phyloP scores from a whole-genome alignment of 345 rosid species.

The Bruguiera parviflora region DNA sequence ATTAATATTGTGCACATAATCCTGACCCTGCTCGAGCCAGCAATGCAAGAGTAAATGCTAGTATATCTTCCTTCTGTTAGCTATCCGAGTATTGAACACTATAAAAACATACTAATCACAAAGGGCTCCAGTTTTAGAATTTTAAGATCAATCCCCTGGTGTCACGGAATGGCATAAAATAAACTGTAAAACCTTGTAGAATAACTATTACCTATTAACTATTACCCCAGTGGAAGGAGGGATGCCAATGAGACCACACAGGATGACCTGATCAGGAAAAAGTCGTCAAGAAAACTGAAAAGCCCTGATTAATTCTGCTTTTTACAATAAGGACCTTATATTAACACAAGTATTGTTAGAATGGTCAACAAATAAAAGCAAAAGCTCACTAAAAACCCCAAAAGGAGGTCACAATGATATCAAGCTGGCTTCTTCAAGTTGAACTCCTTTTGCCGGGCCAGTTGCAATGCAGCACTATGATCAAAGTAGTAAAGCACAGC shows the following conservation, averaged over 20 bases:
- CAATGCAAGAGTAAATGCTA: background rate
- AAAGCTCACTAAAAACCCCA: constrained; percentile 66
- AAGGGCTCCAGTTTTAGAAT: background rate
- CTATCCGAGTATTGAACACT: too few species aligned
- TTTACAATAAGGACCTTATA: too few species aligned
- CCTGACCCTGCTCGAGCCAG: too few species aligned
- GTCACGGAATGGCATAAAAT: constrained; percentile 5
- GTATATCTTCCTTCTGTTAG: background rate
- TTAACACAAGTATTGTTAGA: background rate
- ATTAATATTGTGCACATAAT: too few species aligned
- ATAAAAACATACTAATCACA: too few species aligned
- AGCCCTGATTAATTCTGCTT: background rate
- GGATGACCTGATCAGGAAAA: constrained; percentile 47
- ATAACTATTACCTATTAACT: constrained; percentile 41
- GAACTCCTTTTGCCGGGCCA: constrained; percentile 83
- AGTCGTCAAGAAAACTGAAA: background rate
- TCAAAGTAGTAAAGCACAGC: constrained; percentile 76
- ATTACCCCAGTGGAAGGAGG: constrained; percentile 98
- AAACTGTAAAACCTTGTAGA: constrained; percentile 2
- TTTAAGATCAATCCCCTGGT: background rate
- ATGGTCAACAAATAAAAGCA: background rate
- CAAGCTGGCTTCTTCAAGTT: constrained; percentile 83
- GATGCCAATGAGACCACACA: constrained; percentile 87
- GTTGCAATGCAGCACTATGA: constrained; percentile 91
- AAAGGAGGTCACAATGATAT: constrained; percentile 81